Percentiles rank a stretch among this genome's conserved stretches.
These are phyloP conservation scores for Penicillium bovifimosum DNA, from an alignment of 495 filamentous ascomycete species.

Conservation along the genomic window DNA sequence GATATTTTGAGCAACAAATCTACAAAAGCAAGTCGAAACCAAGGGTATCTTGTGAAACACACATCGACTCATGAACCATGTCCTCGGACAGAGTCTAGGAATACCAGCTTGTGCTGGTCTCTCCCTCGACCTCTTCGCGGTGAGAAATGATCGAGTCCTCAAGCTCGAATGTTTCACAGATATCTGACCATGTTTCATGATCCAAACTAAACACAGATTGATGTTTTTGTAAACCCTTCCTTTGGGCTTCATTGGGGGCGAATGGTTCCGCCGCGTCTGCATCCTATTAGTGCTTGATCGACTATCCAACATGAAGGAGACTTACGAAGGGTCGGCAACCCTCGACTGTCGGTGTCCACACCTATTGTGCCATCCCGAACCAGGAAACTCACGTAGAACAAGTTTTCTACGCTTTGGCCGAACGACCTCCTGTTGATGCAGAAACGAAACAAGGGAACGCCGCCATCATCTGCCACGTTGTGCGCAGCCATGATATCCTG, in stretches of 20 bases:
- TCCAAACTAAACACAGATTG: conserved; percentile 84
- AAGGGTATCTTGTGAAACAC: conserved; percentile 12
- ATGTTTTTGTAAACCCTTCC: conserved; percentile 55
- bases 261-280: conserved; percentile 37
- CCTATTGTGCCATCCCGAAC: conserved; percentile 77
- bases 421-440: conserved; percentile 86
- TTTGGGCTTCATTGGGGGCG: conserved; percentile 41
- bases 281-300: conserved; percentile 20
- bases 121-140: conserved; percentile 54
- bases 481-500: conserved; percentile 48
- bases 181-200: conserved; percentile 70
- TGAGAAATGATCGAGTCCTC: conserved; percentile 76
- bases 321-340: conserved; percentile 70
- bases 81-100: conserved; percentile 34
- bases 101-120: conserved; percentile 71
- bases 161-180: conserved; percentile 70
- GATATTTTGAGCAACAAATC: not conserved
- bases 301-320: not conserved
- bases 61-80: not conserved
- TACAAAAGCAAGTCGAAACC: not conserved
- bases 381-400: conserved; percentile 95
- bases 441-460: conserved; percentile 72
- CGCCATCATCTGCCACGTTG: conserved; percentile 55
- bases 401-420: conserved; percentile 92
- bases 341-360: conserved; percentile 56